Base-by-base conservation (phyloP, 2,329 filamentous ascomycete genomes). In the Trichophaea hybrida region DNA sequence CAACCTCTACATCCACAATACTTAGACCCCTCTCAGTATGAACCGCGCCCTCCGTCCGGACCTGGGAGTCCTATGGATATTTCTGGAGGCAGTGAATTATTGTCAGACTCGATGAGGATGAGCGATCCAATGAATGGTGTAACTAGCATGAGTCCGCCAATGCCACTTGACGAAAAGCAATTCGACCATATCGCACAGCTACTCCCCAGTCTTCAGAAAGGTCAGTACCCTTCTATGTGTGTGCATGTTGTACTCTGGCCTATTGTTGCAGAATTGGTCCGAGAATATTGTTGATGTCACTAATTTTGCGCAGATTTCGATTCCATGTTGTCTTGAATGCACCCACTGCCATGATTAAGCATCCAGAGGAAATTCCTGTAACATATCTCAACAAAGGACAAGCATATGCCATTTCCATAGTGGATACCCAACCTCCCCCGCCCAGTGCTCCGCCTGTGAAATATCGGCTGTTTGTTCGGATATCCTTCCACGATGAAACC, bases 361-460 rank as follows among this genome's bases (percentile, higher is more conserved):
- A 89, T 63, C 74, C 82, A 1, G 86, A 94, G 61, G 91, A 97
- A 71, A 94, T 97, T 31, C 93, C 93, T 0, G 82, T 97, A n/a
- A 96, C 91, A 0, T 98, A 98, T 70, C 79, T 98, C 15, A 98
- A 98, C 75, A 97, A 97, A 73, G 90, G 91, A 31, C 91, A 97
- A 71, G 88, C 89, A 13, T 98, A 98, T 71, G 86, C 87, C 0
- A 76, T 98, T 15, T 86, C 86, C 1, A 80, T 98, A 33, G 76
- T 86, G 51, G 93, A 98, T 70, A 93, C 86, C 0, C 76, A 77
- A 5, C 80, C 85, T 1, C 75, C 78, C 1, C 73, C 83, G 4
- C 77, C 80, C 1, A 74, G 79, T 37, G 71, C 75, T 0, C 78
- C 78, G 4, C 83, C 82, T 6, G 76, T 84, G 12, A 85, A 80